Evolutionary conservation across 176 grass and related monocot genomes (phyloP).

Genomic region (Eragrostis curvula): DNA sequence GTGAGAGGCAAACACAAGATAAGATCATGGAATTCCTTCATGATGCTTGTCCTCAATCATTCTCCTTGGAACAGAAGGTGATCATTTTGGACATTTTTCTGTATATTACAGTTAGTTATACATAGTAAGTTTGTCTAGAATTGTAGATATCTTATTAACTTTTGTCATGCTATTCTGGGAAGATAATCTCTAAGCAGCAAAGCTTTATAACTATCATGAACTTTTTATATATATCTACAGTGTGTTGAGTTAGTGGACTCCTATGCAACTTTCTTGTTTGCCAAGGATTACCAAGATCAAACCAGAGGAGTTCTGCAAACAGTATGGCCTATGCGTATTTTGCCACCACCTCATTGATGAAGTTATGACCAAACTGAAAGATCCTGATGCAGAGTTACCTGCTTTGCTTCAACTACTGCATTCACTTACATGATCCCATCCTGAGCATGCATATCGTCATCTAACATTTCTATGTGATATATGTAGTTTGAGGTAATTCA

Average conservation of each 20-base stretch:
- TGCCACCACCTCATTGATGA: conserved; percentile 74
- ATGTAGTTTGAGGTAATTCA: conserved; percentile 78
- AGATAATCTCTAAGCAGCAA: background rate
- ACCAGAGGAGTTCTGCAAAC: conserved; percentile 76
- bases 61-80: conserved; percentile 76
- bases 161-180: background rate
- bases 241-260: conserved; percentile 75
- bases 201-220: background rate
- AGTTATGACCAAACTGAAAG: conserved; percentile 71
- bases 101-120: background rate
- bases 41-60: conserved; percentile 63
- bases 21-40: conserved; percentile 62
- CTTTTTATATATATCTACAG: conserved; percentile 46
- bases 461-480: conserved; percentile 13
- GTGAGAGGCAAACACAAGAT: conserved; percentile 66
- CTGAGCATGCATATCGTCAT: background rate
- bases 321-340: conserved; percentile 66
- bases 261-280: conserved; percentile 72
- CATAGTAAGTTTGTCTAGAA: too few relatives aligned
- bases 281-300: conserved; percentile 61
- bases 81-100: conserved; percentile 4
- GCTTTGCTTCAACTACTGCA: background rate
- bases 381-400: conserved; percentile 84
- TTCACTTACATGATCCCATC: background rate
- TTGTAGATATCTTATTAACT: background rate